Evolutionary conservation across 176 grass and related monocot species (phyloP).

Genomic region (Carex kokanica): DNA sequence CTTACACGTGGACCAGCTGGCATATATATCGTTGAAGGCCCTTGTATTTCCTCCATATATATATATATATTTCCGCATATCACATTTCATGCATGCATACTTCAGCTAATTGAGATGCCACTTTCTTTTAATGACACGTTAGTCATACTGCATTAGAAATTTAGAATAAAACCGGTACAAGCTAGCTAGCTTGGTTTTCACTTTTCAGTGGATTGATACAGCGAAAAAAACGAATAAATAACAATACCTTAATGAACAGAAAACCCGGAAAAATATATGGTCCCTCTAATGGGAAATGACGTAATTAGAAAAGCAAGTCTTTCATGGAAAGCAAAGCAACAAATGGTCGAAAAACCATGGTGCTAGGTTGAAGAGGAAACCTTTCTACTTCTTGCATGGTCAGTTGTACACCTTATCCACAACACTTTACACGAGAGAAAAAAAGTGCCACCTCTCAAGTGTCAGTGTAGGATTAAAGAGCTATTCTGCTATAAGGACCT

Average conservation of each 20-base stretch:
- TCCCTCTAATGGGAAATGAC: constrained; percentile 2
- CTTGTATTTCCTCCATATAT: neutral
- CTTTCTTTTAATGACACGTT: neutral
- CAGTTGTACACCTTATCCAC: constrained; percentile 23
- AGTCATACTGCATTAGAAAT: neutral
- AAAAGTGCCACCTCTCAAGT: constrained; percentile 9
- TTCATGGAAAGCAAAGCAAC: neutral
- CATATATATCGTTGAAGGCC: neutral
- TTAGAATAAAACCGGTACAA: neutral
- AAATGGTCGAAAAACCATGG: constrained; percentile 1
- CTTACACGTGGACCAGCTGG: neutral
- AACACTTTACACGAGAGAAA: constrained; percentile 17
- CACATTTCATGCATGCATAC: neutral
- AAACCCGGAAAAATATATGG: neutral
- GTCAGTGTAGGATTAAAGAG: constrained; percentile 19
- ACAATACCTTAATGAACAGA: neutral
- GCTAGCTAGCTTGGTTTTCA: neutral
- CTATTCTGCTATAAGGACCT: no score
- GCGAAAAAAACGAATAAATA: neutral
- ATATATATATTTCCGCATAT: neutral
- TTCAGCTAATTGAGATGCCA: neutral
- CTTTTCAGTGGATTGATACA: neutral
- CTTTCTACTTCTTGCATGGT: constrained; percentile 3
- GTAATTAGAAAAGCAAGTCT: neutral
- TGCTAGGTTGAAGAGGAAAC: neutral